Percentiles rank a stretch among this genome's conserved stretches.
phyloP scores from a whole-genome alignment of 371 early-diverging fungal species.

The Coemansia sp. region DNA sequence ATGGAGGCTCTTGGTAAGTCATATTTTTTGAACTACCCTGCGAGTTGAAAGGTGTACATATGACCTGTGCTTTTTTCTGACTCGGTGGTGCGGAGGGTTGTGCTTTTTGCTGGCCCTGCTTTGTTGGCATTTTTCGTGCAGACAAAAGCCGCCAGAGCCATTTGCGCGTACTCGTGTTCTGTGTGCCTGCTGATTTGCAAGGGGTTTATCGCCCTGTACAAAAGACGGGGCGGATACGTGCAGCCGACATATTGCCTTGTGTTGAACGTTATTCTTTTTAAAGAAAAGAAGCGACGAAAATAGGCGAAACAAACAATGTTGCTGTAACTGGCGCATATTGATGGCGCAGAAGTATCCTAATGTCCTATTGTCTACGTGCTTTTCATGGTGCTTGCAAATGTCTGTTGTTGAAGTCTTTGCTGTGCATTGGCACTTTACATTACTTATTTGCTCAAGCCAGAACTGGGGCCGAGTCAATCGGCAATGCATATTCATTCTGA shows the following conservation, averaged over 20 bases:
- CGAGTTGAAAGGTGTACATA: neutral
- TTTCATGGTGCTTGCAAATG: neutral
- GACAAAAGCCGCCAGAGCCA: too few species aligned
- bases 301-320: neutral
- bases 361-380: neutral
- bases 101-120: too few species aligned
- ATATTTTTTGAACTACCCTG: neutral
- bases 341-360: neutral
- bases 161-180: too few species aligned
- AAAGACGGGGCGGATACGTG: too few species aligned
- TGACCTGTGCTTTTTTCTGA: conserved; percentile 6
- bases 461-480: too few species aligned
- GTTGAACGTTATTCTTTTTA: neutral
- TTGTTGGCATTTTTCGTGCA: too few species aligned
- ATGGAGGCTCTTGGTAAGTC: conserved; percentile 46
- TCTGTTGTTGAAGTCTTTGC: neutral
- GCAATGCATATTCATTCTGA: too few species aligned
- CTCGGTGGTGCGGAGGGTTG: neutral
- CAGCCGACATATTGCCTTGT: too few species aligned
- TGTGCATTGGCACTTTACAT: neutral
- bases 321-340: neutral
- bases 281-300: neutral
- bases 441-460: too few species aligned
- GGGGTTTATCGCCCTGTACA: too few species aligned
- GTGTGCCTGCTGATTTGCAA: too few species aligned